phyloP scores from a whole-genome alignment of 2,329 filamentous ascomycete genomes.

The Paecilomyces niveus region DNA sequence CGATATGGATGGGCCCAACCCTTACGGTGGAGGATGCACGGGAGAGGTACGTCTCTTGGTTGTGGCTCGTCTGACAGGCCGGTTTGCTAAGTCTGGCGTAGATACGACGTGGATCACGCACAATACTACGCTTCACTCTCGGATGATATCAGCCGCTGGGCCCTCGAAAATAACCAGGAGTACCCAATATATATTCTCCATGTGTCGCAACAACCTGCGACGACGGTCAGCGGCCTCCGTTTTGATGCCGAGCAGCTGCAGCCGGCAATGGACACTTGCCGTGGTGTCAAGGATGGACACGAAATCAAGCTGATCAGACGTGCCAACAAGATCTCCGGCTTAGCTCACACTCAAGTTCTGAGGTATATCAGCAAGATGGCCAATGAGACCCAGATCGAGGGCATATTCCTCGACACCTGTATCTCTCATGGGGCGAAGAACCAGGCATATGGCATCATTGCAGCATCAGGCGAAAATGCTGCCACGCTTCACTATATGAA shows the following conservation, averaged over 20 bases:
- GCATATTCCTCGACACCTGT: constrained; percentile 68
- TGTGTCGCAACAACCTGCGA: constrained; percentile 24
- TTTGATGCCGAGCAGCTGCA: constrained; percentile 23
- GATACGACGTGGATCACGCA: constrained; percentile 65
- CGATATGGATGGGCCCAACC: constrained; percentile 38
- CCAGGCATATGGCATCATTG: constrained; percentile 82
- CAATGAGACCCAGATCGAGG: constrained; percentile 80
- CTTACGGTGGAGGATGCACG: constrained; percentile 50
- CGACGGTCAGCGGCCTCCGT: constrained; percentile 11
- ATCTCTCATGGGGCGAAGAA: constrained; percentile 68
- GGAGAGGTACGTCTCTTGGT: constrained; percentile 25
- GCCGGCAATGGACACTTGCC: constrained; percentile 58
- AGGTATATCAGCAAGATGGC: constrained; percentile 54
- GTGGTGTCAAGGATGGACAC: constrained; percentile 67
- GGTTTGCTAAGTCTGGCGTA: constrained; percentile 9
- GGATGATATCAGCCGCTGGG: constrained; percentile 43
- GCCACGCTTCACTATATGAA: constrained; percentile 83
- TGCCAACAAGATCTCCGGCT: constrained; percentile 63
- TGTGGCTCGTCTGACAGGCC: neutral
- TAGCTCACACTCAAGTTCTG: constrained; percentile 59
- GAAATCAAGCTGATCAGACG: constrained; percentile 66
- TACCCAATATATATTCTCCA: constrained; percentile 32
- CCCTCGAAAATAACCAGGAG: constrained; percentile 14
- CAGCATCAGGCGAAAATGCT: constrained; percentile 70
- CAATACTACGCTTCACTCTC: constrained; percentile 47